Base-by-base conservation (phyloP, 305 asterid species). In the Lippia alba region DNA sequence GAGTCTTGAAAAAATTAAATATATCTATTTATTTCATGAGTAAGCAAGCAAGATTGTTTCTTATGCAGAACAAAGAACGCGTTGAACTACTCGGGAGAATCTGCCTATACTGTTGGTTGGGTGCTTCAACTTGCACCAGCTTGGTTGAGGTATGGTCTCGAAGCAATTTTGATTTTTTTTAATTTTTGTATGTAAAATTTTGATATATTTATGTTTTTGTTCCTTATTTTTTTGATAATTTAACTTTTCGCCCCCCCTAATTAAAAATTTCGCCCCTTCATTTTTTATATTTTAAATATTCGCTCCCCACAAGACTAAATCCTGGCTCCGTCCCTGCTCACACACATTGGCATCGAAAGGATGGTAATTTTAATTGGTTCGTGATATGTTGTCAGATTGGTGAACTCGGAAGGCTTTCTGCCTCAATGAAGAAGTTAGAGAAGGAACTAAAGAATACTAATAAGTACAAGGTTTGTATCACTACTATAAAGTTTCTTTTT, bases 31-130 rank as follows among this genome's bases (percentile, higher is more conserved):
- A 0, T 63, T 41, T 12, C 48, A 32, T 57, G 33, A 54, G 64
- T 39, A 30, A 71, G 55, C n/a, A 16, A 41, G 59, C 54, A 49
- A 19, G 50, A 60, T 4, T 36, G 6, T 8, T 30, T 65, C 14
- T 71, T 44, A 51, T 64, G 75, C 78, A 94, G 98, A 86, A 94
- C 89, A 94, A 94, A 68, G 98, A 94, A 70, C 96, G 89, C 24
- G 67, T 87, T 0, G 96, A 91, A 64, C 76, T 87, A 36, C 64
- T 94, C 39, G 98, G 96, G 70, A 87, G 96, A 86, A 80, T 94
- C 53, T 89, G 97, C 59, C 94, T 94, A 33, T 94, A 75, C 83
- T 94, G 96, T 76, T 94, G 98, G 98, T 39, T 94, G 86, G 90
- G 97, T 40, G 81, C 97, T 18, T 87, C 94, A 20, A 59, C 81